Base-by-base conservation (phyloP, 768 basidiomycete genomes). In the Phlegmacium glaucopus region DNA sequence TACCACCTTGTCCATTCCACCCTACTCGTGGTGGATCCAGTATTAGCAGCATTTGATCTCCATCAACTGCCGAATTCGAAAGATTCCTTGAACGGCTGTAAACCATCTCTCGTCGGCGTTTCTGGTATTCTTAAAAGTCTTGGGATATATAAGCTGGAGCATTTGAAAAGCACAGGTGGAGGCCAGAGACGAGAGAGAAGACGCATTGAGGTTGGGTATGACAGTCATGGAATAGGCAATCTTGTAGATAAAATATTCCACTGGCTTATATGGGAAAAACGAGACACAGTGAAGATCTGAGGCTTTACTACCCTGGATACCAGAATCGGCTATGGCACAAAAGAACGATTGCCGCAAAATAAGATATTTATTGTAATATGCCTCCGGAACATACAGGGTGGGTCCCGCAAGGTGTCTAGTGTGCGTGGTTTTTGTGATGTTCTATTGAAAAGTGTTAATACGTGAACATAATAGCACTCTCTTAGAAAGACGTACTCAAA, bases 361-460 rank as follows among this genome's bases (percentile, higher is more conserved):
- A n/a, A n/a, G n/a, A n/a, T n/a, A n/a, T n/a, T n/a, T n/a, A n/a
- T n/a, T n/a, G n/a, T n/a, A n/a, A n/a, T n/a, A n/a, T n/a, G n/a
- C n/a, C n/a, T n/a, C n/a, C 18, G 2, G 22, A 27, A 44, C 9
- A 22, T 36, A 39, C 37, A 15, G 39, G 41, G 15, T 39, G 39
- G 48, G 43, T 48, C 15, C 15, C n/a, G n/a, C 13, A 17, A 27
- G 43, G 17, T 36, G 11, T 58, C 59, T 72, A 92, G 70, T 92
- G 90, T n/a, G 83, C 70, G 65, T 88, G 83, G 74, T 92, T 90
- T 79, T 92, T 91, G 80, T 90, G 87, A 71, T 90, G 87, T 67
- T 91, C 90, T 91, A 50, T 30, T 52, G 34, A 43, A 42, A 34
- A 37, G 49, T 70, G 70, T 3, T 5, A 49, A 72, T 65, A 55